Evolutionary conservation across 805 yeast genomes (phyloP).

Genomic region (Metschnikowia lachancei): DNA sequence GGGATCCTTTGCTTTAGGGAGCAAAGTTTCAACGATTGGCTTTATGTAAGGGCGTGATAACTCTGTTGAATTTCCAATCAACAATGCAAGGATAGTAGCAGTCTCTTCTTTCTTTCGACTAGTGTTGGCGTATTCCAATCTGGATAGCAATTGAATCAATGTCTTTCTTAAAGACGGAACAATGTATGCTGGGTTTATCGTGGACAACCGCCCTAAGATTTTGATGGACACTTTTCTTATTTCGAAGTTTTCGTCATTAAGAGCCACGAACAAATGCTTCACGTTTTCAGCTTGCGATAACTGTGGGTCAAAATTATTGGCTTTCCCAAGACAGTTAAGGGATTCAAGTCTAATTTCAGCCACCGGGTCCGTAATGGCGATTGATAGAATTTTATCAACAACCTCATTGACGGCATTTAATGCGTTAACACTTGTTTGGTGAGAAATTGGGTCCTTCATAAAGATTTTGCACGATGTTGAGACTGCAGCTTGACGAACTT

Average conservation of each 20-base stretch:
- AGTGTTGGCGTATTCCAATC: constrained; percentile 76
- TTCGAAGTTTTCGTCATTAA: constrained; percentile 86
- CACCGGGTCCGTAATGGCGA: constrained; percentile 84
- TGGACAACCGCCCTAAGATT: constrained; percentile 79
- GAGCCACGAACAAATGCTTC: constrained; percentile 75
- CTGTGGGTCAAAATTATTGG: constrained; percentile 81
- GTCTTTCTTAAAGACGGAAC: constrained; percentile 90
- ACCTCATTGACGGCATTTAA: constrained; percentile 82
- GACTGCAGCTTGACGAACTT: constrained; percentile 81
- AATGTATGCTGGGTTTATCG: constrained; percentile 91
- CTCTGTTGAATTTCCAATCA: constrained; percentile 75
- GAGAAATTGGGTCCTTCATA: constrained; percentile 76
- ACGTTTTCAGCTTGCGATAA: constrained; percentile 92
- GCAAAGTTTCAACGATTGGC: constrained; percentile 80
- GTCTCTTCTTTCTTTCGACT: constrained; percentile 81
- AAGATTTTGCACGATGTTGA: constrained; percentile 77
- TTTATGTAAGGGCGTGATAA: constrained; percentile 88
- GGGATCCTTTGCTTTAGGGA: constrained; percentile 70
- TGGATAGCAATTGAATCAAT: constrained; percentile 78
- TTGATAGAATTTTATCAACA: constrained; percentile 70
- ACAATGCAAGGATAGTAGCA: constrained; percentile 66
- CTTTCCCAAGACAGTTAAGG: constrained; percentile 56
- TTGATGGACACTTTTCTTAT: constrained; percentile 76
- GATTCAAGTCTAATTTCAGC: constrained; percentile 84
- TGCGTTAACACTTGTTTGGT: constrained; percentile 77